Evolutionary conservation across 352 stramenopile species (phyloP).

Genomic region (Elongisporangium undulatum): DNA sequence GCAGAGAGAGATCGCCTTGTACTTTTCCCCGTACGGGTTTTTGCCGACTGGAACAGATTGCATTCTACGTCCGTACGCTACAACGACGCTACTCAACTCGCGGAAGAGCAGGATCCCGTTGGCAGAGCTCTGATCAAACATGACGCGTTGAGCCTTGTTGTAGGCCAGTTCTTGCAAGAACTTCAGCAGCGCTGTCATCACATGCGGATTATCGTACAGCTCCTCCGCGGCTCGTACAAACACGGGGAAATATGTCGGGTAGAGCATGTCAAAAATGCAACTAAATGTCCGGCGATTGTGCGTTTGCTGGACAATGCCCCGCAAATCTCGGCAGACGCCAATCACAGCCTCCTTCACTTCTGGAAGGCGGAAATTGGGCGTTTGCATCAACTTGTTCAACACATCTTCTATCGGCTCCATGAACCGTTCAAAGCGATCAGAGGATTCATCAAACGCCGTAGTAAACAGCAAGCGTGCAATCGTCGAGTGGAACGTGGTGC

Average conservation of each 20-base stretch:
- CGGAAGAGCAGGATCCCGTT: slow-evolving; percentile 99
- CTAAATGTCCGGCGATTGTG: slow-evolving; percentile 96
- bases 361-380: slow-evolving; percentile 61
- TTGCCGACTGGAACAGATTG: slow-evolving; percentile 74
- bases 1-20: slow-evolving; percentile 96
- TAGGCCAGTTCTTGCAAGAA: slow-evolving; percentile 95
- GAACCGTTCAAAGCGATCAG: slow-evolving; percentile 95
- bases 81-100: slow-evolving; percentile 93
- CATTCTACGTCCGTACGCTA: slow-evolving; percentile 92
- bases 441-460: slow-evolving; percentile 91
- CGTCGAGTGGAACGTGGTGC: slow-evolving; percentile 97
- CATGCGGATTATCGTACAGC: slow-evolving; percentile 91
- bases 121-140: slow-evolving; percentile 97
- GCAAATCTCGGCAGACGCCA: slow-evolving; percentile 95
- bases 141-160: slow-evolving; percentile 96
- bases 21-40: slow-evolving; percentile 95
- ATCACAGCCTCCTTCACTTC: slow-evolving; percentile 90
- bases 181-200: slow-evolving; percentile 96
- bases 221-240: slow-evolving; percentile 93
- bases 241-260: slow-evolving; percentile 95
- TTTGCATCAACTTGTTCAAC: slow-evolving; percentile 77
- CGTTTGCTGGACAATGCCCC: slow-evolving; percentile 94
- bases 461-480: slow-evolving; percentile 96
- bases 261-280: slow-evolving; percentile 97
- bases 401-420: slow-evolving; percentile 91